Base-by-base conservation (phyloP, 75 land plant species). In the Azolla pinnata region DNA sequence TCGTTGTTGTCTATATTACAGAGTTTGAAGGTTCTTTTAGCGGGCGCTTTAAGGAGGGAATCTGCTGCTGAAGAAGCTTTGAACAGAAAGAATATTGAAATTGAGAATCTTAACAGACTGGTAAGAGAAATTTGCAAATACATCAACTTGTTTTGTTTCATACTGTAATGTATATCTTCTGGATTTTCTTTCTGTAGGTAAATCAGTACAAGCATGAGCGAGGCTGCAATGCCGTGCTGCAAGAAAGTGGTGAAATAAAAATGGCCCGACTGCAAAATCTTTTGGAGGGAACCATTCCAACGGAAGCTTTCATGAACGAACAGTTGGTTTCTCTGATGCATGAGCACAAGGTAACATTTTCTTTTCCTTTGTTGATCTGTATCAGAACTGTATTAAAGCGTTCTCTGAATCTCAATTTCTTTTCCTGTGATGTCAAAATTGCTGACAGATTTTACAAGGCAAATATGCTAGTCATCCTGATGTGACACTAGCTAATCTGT, bases 401-500 rank as follows among this genome's bases (percentile, higher is more conserved):
- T n/a, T n/a, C n/a, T n/a, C n/a, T n/a, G n/a, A n/a, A n/a, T n/a
- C n/a, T n/a, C n/a, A 40, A 2, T n/a, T n/a, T n/a, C n/a, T n/a
- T n/a, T n/a, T n/a, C n/a, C n/a, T n/a, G n/a, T n/a, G n/a, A n/a
- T n/a, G n/a, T n/a, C n/a, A n/a, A n/a, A n/a, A n/a, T n/a, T n/a
- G n/a, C n/a, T n/a, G n/a, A n/a, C 84, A 89, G 96, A 63, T 83
- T 53, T 70, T 90, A 59, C 79, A 81, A 66, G 84, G 83, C 35
- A 86, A 81, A 67, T 86, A 75, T 68, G 90, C 83, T 21, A 78
- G 86, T 47, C 90, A 90, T 61, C 96, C 96, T n/a, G 90, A 90
- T 55, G 66, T 81, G 49, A 68, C 85, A 53, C 73, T 74, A 25
- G 68, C 76, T 52, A 74, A 67, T 25, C 64, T 90, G 4, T 86